Evolutionary conservation across 2,329 filamentous ascomycete species (phyloP).

Genomic region (Epichloe sp.): DNA sequence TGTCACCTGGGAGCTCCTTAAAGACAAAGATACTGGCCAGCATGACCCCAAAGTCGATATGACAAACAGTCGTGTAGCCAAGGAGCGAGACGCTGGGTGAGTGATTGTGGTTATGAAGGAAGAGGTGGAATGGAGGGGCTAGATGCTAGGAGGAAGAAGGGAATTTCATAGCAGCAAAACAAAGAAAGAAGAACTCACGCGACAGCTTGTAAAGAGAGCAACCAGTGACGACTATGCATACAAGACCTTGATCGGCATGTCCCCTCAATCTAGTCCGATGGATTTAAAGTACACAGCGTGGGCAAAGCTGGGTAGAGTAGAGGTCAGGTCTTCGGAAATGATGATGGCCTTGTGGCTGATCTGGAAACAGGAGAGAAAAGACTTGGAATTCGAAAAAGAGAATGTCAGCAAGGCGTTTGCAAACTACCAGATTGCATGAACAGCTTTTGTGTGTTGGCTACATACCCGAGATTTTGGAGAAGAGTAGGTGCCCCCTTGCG

Average conservation of each 20-base stretch:
- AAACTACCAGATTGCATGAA: neutral
- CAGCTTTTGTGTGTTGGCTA: neutral
- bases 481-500: slow-evolving; percentile 1
- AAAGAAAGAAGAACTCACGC: slow-evolving; percentile 17
- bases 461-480: neutral
- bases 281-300: slow-evolving; percentile 4
- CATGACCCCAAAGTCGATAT: slow-evolving; percentile 6
- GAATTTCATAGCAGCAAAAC: neutral
- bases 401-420: slow-evolving; percentile 1
- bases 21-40: slow-evolving; percentile 6
- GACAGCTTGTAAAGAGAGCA: slow-evolving; percentile 16
- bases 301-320: slow-evolving; percentile 6
- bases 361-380: slow-evolving; percentile 2
- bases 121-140: neutral
- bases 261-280: slow-evolving; percentile 8
- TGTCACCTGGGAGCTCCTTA: neutral
- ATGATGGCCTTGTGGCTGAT: slow-evolving; percentile 6
- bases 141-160: neutral
- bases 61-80: slow-evolving; percentile 5
- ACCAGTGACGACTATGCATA: slow-evolving; percentile 27
- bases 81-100: slow-evolving; percentile 4
- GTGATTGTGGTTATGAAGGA: slow-evolving; percentile 1
- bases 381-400: slow-evolving; percentile 4
- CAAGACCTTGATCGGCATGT: slow-evolving; percentile 14
- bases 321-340: slow-evolving; percentile 4